A percentile compares a stretch with the other conserved stretches of the same genome.
Evolutionary conservation across 2,329 filamentous ascomycete genomes (phyloP).

Genomic region (Neofusicoccum cordaticola): DNA sequence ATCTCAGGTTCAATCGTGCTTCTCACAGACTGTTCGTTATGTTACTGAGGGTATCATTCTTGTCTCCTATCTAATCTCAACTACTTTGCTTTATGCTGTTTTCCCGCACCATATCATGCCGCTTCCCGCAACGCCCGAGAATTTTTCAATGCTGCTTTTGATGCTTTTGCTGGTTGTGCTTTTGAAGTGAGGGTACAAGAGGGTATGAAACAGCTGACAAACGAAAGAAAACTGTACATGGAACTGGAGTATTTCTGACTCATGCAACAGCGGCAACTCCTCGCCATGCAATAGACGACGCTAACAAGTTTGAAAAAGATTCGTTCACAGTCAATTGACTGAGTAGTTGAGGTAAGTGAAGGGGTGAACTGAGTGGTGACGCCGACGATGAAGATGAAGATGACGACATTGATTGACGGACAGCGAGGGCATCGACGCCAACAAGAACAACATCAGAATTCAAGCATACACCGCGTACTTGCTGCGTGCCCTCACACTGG

Average conservation of each 20-base stretch:
- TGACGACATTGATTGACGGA: too few species aligned
- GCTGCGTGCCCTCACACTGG: slow-evolving; percentile 11
- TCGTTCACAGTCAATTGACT: too few species aligned
- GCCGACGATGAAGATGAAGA: too few species aligned
- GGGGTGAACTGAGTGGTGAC: too few species aligned
- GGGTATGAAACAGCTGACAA: background rate
- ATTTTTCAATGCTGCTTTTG: background rate
- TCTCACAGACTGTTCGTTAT: background rate
- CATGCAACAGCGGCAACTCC: background rate
- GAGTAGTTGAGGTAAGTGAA: too few species aligned
- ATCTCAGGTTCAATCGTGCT: background rate
- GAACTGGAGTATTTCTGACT: background rate
- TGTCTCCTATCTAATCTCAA: background rate
- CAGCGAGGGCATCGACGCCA: too few species aligned
- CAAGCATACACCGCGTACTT: slow-evolving; percentile 4
- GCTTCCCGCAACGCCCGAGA: background rate
- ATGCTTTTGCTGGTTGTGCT: background rate
- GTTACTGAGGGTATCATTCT: background rate
- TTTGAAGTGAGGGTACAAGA: background rate
- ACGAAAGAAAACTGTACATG: background rate
- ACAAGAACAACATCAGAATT: background rate
- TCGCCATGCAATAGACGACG: background rate
- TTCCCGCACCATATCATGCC: background rate
- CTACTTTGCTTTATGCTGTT: background rate
- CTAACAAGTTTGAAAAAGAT: background rate